Conservation (phyloP, 768 basidiomycete genomes). For the Pisolithus marmoratus region DNA sequence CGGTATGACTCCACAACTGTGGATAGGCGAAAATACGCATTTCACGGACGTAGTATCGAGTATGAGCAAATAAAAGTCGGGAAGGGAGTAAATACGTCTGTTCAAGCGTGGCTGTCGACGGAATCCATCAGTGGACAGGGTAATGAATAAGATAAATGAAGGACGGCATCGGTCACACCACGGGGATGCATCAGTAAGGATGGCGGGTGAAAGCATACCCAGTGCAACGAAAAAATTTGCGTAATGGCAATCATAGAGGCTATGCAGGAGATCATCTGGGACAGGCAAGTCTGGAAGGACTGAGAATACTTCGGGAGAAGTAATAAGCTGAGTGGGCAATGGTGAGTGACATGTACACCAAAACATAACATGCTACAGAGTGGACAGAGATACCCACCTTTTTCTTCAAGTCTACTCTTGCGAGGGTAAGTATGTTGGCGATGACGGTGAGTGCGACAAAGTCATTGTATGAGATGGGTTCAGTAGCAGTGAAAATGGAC, state of each 20-base stretch:
- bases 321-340: constrained; percentile 55
- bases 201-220: constrained; percentile 39
- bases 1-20: constrained; percentile 91
- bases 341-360: not conserved
- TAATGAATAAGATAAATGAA: too few species aligned
- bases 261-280: constrained; percentile 79
- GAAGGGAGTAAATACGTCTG: constrained; percentile 84
- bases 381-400: constrained; percentile 48
- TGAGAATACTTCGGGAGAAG: constrained; percentile 82
- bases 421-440: constrained; percentile 67
- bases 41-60: constrained; percentile 88
- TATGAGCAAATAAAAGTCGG: constrained; percentile 78
- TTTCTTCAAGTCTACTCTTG: constrained; percentile 85
- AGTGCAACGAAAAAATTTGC: constrained; percentile 90
- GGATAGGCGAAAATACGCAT: constrained; percentile 93
- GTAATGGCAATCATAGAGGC: constrained; percentile 90
- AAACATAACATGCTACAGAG: not conserved
- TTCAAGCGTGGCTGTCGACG: constrained; percentile 91
- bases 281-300: constrained; percentile 78
- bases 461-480: constrained; percentile 82
- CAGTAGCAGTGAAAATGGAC: constrained; percentile 90
- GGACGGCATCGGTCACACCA: too few species aligned
- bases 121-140: too few species aligned
- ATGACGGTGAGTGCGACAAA: constrained; percentile 77
- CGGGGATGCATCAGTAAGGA: not conserved